A percentile compares a stretch with the other conserved stretches of the same genome.
phyloP scores from a whole-genome alignment of 768 basidiomycete genomes.

The Termitomyces sp. region DNA sequence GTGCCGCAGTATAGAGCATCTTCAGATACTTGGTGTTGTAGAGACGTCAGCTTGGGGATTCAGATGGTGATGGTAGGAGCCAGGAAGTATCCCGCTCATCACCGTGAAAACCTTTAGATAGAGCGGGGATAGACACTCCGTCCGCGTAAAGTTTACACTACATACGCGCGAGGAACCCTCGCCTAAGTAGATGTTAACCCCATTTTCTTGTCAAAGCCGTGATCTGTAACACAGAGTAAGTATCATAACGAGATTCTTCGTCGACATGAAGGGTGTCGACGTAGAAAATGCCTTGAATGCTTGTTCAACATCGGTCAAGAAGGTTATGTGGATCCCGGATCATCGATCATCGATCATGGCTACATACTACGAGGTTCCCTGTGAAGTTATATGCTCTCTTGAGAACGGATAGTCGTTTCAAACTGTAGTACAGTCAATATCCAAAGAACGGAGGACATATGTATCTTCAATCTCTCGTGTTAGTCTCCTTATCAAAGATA shows the following conservation, averaged over 20 bases:
- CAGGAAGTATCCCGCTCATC: neutral
- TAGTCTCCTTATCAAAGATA: neutral
- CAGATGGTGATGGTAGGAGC: neutral
- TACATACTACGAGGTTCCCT: neutral
- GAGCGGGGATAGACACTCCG: too few species aligned
- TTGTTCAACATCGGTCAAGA: too few species aligned
- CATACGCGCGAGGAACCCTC: neutral
- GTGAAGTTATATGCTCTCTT: neutral
- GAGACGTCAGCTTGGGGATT: too few species aligned
- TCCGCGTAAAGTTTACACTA: too few species aligned
- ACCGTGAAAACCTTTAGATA: neutral
- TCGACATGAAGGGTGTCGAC: neutral
- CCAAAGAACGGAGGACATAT: neutral
- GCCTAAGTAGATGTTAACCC: too few species aligned
- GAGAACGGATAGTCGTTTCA: neutral
- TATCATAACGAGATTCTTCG: neutral
- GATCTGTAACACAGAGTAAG: neutral
- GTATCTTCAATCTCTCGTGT: neutral
- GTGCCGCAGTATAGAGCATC: neutral
- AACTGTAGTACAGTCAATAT: neutral
- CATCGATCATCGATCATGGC: neutral
- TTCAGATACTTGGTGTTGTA: neutral
- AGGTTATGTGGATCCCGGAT: neutral
- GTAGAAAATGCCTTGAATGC: neutral
- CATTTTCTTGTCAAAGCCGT: too few species aligned